A percentile compares a stretch with the other conserved stretches of the same genome.
These are phyloP conservation scores for Scheffersomyces stipitis DNA, from an alignment of 805 yeast species.

Conservation along the genomic window DNA sequence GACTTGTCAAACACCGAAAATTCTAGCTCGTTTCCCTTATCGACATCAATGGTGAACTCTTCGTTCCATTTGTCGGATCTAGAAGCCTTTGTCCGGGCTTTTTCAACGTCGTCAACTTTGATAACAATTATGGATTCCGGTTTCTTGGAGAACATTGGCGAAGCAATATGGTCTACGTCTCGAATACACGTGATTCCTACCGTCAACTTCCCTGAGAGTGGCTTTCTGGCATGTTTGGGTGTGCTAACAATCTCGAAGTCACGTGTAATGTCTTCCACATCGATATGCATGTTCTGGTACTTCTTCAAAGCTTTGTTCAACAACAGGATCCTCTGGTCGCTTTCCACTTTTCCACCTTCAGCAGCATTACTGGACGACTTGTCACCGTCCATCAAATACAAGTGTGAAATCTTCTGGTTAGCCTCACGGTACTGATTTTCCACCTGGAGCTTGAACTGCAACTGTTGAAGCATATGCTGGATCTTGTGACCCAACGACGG, in stretches of 20 bases:
- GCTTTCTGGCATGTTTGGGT: conserved; percentile 75
- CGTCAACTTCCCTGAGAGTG: conserved; percentile 76
- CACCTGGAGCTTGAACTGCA: conserved; percentile 90
- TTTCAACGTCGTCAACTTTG: conserved; percentile 85
- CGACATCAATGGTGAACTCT: conserved; percentile 75
- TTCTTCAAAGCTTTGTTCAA: conserved; percentile 81
- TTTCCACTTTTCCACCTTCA: conserved; percentile 80
- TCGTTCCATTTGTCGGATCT: conserved; percentile 84
- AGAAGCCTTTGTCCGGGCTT: conserved; percentile 71
- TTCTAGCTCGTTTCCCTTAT: conserved; percentile 90
- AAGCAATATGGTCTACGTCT: conserved; percentile 90
- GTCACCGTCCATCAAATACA: conserved; percentile 91
- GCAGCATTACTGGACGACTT: conserved; percentile 83
- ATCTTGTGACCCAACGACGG: conserved; percentile 93
- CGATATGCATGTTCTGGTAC: conserved; percentile 85
- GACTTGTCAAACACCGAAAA: conserved; percentile 81
- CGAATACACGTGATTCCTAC: conserved; percentile 74
- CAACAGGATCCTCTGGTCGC: conserved; percentile 80
- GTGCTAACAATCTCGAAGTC: conserved; percentile 67
- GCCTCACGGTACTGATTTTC: conserved; percentile 94
- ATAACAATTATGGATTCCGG: conserved; percentile 78
- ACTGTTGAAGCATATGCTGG: conserved; percentile 91
- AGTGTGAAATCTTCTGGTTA: conserved; percentile 80
- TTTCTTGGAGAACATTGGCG: conserved; percentile 72
- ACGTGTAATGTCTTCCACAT: conserved; percentile 59